A percentile compares a stretch with the other conserved stretches of the same genome.
Evolutionary conservation across 768 basidiomycete genomes (phyloP).

Genomic region (Trichaptum fuscoviolaceum): DNA sequence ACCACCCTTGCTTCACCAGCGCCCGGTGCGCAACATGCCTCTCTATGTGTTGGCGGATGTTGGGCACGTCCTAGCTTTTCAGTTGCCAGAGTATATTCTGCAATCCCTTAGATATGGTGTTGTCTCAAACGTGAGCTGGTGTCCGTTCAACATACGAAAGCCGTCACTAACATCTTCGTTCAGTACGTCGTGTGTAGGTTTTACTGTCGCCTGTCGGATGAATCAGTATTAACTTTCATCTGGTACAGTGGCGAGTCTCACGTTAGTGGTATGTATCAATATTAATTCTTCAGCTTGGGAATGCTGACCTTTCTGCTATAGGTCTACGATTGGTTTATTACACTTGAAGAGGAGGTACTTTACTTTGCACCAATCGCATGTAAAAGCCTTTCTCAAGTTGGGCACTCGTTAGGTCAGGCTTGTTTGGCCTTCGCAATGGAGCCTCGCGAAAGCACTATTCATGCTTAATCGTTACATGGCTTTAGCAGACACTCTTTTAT

Average conservation of each 20-base stretch:
- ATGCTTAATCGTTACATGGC: conserved; percentile 3
- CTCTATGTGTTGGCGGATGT: neutral
- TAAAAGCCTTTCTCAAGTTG: neutral
- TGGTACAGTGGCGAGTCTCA: neutral
- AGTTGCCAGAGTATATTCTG: neutral
- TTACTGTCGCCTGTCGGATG: neutral
- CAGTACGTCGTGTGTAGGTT: neutral
- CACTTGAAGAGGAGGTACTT: neutral
- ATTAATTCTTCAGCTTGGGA: neutral
- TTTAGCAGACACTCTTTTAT: neutral
- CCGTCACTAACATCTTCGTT: neutral
- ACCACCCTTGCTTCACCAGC: neutral
- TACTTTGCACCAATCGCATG: neutral
- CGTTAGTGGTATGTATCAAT: neutral
- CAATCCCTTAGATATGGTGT: neutral
- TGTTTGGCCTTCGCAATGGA: neutral
- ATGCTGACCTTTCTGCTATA: neutral
- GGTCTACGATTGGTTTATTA: neutral
- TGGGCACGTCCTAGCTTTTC: neutral
- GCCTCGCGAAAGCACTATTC: conserved; percentile 1
- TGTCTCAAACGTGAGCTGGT: neutral
- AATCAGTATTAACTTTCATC: neutral
- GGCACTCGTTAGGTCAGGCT: neutral
- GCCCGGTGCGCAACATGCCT: neutral
- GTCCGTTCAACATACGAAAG: neutral